Evolutionary conservation across 208 protist species (phyloP), one percentile per base, ranked within the genome.

Genomic region (Blechomonas ayalai): DNA sequence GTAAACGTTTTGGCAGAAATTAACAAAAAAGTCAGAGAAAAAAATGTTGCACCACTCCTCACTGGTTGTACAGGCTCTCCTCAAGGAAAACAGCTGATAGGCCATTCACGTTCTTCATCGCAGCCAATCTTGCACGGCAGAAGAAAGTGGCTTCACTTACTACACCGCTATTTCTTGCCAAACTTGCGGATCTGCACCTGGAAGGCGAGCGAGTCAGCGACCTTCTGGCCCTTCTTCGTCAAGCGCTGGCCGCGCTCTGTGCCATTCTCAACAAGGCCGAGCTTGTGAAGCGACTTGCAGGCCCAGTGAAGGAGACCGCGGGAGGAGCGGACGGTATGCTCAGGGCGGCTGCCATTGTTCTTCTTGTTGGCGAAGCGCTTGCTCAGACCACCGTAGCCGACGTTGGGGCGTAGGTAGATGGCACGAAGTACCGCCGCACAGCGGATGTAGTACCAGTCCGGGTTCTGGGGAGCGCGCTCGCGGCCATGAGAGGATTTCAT

Each of bases 391-490:
- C 82, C 95, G 60, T 97, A 96, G 66, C 97, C 95, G 19, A 87
- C 79, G 52, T 91, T 91, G 31, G 87, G 84, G 67, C 92, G 90
- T 23, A 98, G 52, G 82, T 98, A 98, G 50, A 99, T 73, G 57
- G 93, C 89, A 73, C 97, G 96, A 45, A 97, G 95, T 23, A 98
- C 83, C 38, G 96, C 85, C 43, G 97, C 97, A 62, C 77, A 85
- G 59, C 96, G 95, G 69, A 98, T 82, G 84, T 97, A 99, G 76
- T 96, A 98, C 97, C 97, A 99, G 83, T 99, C 96, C 49, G 88
- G 76, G 80, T 98, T 95, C 67, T 90, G 82, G 44, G 97, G 97
- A 53, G 93, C 84, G 43, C 97, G 84, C 72, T 98, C 96, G 77
- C 96, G 97, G 63, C 84, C 78, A 59, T 79, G 70, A 39, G 83